Evolutionary conservation across 352 stramenopile species (phyloP).

Genomic region (Discostella stelligera): DNA sequence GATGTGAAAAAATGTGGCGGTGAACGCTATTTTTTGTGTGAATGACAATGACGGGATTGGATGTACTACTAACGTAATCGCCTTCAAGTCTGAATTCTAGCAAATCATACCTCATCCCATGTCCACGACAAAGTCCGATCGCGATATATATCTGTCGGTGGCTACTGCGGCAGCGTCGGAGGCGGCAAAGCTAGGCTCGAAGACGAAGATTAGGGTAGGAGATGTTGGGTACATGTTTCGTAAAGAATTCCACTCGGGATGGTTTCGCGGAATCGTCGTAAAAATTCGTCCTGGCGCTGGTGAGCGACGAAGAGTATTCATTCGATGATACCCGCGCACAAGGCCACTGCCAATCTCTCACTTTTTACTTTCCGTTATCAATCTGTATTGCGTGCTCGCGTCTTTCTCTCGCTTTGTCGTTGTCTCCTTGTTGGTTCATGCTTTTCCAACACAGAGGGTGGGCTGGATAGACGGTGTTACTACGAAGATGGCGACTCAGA

Average conservation of each 20-base stretch:
- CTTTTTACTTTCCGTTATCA: not conserved
- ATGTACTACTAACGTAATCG: no score
- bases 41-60: no score
- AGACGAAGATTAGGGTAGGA: slow-evolving; percentile 5
- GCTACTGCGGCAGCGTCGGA: not conserved
- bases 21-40: no score
- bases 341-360: no score
- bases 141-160: not conserved
- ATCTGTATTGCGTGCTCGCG: not conserved
- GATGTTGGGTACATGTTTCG: slow-evolving; percentile 22
- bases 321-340: not conserved
- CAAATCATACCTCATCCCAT: no score
- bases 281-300: slow-evolving; percentile 13
- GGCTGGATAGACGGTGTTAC: slow-evolving; percentile 6
- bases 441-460: not conserved
- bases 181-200: not conserved
- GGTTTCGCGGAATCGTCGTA: slow-evolving; percentile 12
- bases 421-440: not conserved
- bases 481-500: slow-evolving; percentile 27
- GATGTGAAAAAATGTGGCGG: no score
- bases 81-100: no score
- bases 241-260: slow-evolving; percentile 20
- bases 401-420: not conserved
- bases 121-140: no score
- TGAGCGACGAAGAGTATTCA: not conserved